phyloP scores from a whole-genome alignment of 495 filamentous ascomycete species.

The Pyronema omphalodes region DNA sequence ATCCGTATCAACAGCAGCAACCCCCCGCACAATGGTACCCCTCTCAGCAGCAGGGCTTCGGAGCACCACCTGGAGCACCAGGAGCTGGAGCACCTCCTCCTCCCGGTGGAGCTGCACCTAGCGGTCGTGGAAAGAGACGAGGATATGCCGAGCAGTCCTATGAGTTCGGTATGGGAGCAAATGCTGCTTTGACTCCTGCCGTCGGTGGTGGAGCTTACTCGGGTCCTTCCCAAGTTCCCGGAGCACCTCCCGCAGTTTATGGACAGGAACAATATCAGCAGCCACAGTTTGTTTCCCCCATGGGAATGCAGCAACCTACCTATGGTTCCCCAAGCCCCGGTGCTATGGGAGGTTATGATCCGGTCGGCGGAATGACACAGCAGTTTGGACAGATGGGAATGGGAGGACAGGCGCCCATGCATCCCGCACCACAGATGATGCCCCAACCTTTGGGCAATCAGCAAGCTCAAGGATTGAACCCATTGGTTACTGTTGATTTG shows the following conservation, averaged over 20 bases:
- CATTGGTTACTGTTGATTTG: conserved; percentile 79
- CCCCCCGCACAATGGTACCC: conserved; percentile 27
- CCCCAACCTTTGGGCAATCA: conserved; percentile 33
- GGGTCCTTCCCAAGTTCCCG: conserved; percentile 23
- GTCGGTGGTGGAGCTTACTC: conserved; percentile 20
- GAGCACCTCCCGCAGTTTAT: conserved; percentile 10
- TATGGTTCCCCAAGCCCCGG: conserved; percentile 38
- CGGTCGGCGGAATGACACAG: conserved; percentile 56
- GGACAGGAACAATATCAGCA: conserved; percentile 10
- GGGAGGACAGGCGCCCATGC: conserved; percentile 29
- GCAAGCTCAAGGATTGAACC: conserved; percentile 50
- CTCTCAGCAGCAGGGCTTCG: conserved; percentile 25
- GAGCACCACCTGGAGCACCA: conserved; percentile 27
- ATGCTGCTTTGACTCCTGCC: conserved; percentile 42
- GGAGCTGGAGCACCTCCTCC: conserved; percentile 11
- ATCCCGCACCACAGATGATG: conserved; percentile 34
- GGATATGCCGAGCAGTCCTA: conserved; percentile 87
- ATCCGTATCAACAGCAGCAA: conserved; percentile 40
- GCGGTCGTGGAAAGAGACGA: conserved; percentile 50
- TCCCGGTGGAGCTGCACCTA: conserved; percentile 1
- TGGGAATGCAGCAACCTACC: conserved; percentile 31
- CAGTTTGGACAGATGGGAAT: conserved; percentile 70
- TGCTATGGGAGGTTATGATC: conserved; percentile 25
- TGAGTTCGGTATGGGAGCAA: conserved; percentile 78
- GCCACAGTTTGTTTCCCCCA: conserved; percentile 23